phyloP scores from a whole-genome alignment of 768 basidiomycete genomes.

The Boletus eberwhitei region DNA sequence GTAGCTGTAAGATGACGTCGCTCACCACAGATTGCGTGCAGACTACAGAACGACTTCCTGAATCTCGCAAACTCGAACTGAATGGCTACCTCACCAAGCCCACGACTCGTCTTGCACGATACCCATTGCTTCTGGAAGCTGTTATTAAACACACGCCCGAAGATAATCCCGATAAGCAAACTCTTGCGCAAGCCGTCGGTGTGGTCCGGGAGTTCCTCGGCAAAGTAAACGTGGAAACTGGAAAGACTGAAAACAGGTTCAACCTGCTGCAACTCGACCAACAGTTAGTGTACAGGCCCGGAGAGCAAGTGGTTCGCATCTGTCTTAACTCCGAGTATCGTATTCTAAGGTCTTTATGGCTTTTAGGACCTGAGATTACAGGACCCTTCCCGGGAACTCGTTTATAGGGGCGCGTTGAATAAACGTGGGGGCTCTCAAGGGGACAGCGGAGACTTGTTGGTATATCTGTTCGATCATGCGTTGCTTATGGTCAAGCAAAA shows the following conservation, averaged over 20 bases:
- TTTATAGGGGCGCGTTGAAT: slow-evolving; percentile 87
- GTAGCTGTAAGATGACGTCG: neutral
- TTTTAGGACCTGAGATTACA: slow-evolving; percentile 76
- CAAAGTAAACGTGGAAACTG: slow-evolving; percentile 90
- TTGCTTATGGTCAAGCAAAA: slow-evolving; percentile 94
- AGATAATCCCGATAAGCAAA: slow-evolving; percentile 80
- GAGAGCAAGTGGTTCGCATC: slow-evolving; percentile 79
- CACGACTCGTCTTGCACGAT: slow-evolving; percentile 94
- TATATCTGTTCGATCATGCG: slow-evolving; percentile 97
- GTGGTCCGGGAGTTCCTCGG: slow-evolving; percentile 78
- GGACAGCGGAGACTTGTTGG: slow-evolving; percentile 85
- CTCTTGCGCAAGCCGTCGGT: slow-evolving; percentile 71
- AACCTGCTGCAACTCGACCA: slow-evolving; percentile 91
- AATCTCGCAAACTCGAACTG: slow-evolving; percentile 93
- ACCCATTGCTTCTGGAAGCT: slow-evolving; percentile 89
- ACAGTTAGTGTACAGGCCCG: slow-evolving; percentile 85
- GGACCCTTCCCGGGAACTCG: slow-evolving; percentile 86
- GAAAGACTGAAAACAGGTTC: slow-evolving; percentile 94
- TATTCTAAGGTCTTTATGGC: neutral
- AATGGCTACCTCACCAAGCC: slow-evolving; percentile 99
- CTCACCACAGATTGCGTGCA: slow-evolving; percentile 29
- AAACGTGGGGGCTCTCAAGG: slow-evolving; percentile 70
- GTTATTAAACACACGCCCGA: slow-evolving; percentile 90
- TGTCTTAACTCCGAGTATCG: neutral
- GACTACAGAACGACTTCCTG: slow-evolving; percentile 89